These are phyloP conservation scores for Discostella stelligeroides DNA, from an alignment of 108 stramenopile genomes.

Conservation along the genomic window DNA sequence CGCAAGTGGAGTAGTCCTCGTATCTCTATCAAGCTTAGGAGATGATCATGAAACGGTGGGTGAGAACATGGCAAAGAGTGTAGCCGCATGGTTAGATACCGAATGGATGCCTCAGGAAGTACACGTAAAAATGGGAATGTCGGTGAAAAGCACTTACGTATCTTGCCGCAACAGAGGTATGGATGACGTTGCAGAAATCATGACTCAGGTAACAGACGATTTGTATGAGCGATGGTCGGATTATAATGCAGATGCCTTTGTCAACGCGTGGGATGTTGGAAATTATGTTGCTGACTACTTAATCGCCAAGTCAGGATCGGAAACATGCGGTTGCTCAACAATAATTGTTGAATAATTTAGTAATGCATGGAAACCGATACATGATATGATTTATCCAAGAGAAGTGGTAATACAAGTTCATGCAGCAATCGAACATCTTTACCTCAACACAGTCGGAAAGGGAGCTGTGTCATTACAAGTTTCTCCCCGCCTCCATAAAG, in stretches of 20 bases:
- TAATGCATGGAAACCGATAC: too few species aligned
- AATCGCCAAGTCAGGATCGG: conserved; percentile 61
- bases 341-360: conserved; percentile 43
- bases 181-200: conserved; percentile 72
- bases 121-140: conserved; percentile 73
- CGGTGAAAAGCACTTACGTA: conserved; percentile 68
- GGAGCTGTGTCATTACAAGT: conserved; percentile 63
- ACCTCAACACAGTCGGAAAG: conserved; percentile 35
- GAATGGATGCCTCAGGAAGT: conserved; percentile 88
- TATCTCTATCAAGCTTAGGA: conserved; percentile 45
- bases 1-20: conserved; percentile 34
- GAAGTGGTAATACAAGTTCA: not conserved
- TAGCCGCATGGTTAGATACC: conserved; percentile 68
- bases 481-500: conserved; percentile 62
- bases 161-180: conserved; percentile 54
- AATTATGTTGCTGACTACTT: conserved; percentile 86
- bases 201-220: conserved; percentile 73
- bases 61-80: conserved; percentile 59
- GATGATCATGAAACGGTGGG: conserved; percentile 75
- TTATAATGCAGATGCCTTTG: conserved; percentile 85
- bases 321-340: conserved; percentile 77
- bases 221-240: conserved; percentile 67
- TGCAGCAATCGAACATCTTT: not conserved
- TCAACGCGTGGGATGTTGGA: conserved; percentile 84
- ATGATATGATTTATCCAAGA: too few species aligned